Conservation (phyloP, 2,329 filamentous ascomycete genomes). For the Apiospora aurea region DNA sequence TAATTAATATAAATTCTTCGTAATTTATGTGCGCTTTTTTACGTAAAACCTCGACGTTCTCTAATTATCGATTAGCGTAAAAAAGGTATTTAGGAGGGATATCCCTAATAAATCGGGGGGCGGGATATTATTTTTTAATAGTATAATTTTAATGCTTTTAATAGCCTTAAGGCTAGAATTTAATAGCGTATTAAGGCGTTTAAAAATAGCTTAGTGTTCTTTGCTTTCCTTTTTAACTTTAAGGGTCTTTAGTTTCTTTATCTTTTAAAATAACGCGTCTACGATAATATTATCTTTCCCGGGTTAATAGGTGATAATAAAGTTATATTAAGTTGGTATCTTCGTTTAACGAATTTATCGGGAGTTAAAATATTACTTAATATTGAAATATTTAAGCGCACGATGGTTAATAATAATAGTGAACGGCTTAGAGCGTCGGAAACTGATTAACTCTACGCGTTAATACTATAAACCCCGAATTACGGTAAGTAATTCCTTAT, state of each 20-base stretch:
- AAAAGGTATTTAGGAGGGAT: no score
- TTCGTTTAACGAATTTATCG: no score
- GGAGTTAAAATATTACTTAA: no score
- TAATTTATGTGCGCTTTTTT: neutral
- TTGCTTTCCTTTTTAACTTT: neutral
- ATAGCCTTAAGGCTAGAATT: neutral
- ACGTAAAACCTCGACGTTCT: no score
- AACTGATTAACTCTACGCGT: neutral
- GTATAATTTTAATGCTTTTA: slow-evolving; percentile 2
- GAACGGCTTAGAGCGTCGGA: neutral
- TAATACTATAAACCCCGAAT: neutral
- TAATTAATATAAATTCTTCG: neutral
- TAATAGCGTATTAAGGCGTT: neutral
- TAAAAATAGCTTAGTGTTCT: neutral
- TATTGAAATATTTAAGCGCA: no score
- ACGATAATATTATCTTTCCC: neutral
- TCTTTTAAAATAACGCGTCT: neutral
- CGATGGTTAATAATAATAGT: slow-evolving; percentile 4
- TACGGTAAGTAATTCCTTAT: neutral
- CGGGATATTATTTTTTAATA: neutral
- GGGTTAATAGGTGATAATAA: no score
- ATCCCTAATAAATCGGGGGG: no score
- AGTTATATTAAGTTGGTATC: no score
- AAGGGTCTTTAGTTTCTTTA: neutral
- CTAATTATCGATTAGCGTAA: neutral